A percentile compares a stretch with the other conserved stretches of the same genome.
Conservation (phyloP, 805 yeast genomes). For the Monosporozyma aquatica region DNA sequence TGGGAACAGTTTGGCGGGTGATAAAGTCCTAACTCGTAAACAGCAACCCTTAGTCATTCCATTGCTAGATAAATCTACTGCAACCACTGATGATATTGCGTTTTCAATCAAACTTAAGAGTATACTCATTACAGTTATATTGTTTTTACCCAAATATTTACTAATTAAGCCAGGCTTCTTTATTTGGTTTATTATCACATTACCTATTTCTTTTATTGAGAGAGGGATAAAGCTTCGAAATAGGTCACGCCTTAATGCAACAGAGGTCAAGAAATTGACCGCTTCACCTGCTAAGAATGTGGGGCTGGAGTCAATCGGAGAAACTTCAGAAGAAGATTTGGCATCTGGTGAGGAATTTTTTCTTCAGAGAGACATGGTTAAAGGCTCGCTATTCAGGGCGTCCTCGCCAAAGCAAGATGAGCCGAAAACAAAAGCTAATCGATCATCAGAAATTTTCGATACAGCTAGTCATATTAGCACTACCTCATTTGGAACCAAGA, state of each 20-base stretch:
- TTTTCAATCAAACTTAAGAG: neutral
- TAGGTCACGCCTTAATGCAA: conserved; percentile 3
- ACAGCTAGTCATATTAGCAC: conserved; percentile 1
- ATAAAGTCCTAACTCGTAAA: too few species aligned
- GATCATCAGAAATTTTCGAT: neutral
- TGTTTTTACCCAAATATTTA: conserved; percentile 43
- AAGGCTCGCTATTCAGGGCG: conserved; percentile 24
- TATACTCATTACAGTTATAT: conserved; percentile 23
- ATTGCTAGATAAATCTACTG: neutral
- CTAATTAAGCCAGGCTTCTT: conserved; percentile 44
- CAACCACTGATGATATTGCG: neutral
- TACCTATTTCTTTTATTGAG: conserved; percentile 43
- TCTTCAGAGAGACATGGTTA: conserved; percentile 25
- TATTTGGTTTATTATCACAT: conserved; percentile 43
- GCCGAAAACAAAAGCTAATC: neutral
- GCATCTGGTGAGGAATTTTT: conserved; percentile 23
- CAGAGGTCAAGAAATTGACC: neutral
- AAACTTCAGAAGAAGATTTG: conserved; percentile 21
- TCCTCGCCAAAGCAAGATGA: conserved; percentile 3
- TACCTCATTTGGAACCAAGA: conserved; percentile 22
- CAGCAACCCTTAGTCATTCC: too few species aligned
- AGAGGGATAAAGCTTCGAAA: conserved; percentile 16
- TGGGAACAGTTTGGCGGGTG: too few species aligned
- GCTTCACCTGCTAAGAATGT: neutral
- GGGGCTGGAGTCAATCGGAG: conserved; percentile 4